Evolutionary conservation across 2,329 filamentous ascomycete species (phyloP).

Genomic region (Fusarium subtropicale): DNA sequence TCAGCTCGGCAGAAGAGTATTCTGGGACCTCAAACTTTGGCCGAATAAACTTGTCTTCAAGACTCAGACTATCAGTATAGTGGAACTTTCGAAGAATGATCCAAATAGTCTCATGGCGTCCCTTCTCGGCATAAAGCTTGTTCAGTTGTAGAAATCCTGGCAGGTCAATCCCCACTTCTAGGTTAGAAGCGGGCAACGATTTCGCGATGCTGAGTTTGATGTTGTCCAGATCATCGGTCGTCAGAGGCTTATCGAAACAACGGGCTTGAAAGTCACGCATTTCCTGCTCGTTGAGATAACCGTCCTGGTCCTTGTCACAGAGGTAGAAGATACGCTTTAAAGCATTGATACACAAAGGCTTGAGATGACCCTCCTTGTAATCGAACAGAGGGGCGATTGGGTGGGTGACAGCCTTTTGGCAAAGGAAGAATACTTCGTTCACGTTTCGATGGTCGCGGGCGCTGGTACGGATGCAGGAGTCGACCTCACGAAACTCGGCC

Average conservation of each 20-base stretch:
- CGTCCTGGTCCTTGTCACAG: conserved; percentile 96
- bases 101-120: conserved; percentile 98
- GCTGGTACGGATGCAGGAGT: conserved; percentile 95
- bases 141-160: conserved; percentile 90
- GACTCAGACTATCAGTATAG: conserved; percentile 93
- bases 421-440: conserved; percentile 96
- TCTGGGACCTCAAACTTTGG: conserved; percentile 95
- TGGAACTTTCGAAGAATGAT: conserved; percentile 94
- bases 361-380: conserved; percentile 89
- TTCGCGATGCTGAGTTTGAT: conserved; percentile 90
- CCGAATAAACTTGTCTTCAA: conserved; percentile 91
- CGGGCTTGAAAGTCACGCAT: conserved; percentile 91
- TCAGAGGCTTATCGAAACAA: conserved; percentile 90
- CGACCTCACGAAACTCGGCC: conserved; percentile 98
- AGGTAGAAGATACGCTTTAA: conserved; percentile 93
- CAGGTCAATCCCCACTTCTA: conserved; percentile 80
- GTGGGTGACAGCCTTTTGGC: conserved; percentile 97
- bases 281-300: conserved; percentile 88
- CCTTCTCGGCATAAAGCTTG: conserved; percentile 96
- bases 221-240: conserved; percentile 83
- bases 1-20: conserved; percentile 91
- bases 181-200: conserved; percentile 69
- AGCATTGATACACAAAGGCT: conserved; percentile 88
- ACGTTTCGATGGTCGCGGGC: conserved; percentile 93
- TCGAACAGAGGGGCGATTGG: conserved; percentile 97